Percentiles rank a stretch among this genome's conserved stretches.
Conservation (phyloP, 23 red algal genomes). For the Pyropia yezoensis region DNA sequence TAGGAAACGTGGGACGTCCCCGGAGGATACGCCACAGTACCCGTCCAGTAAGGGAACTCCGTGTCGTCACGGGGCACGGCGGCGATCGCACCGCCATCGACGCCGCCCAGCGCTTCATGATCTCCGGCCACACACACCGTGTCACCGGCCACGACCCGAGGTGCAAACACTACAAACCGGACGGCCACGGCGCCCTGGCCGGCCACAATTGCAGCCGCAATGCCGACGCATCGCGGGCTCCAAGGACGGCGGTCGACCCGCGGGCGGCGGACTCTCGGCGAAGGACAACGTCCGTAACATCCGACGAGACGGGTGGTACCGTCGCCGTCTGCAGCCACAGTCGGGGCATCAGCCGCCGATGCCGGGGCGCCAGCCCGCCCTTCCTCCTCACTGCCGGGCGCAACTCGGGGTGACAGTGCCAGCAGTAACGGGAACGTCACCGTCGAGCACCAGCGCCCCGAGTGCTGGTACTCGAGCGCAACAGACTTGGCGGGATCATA, state of each 20-base stretch:
- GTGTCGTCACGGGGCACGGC: slow-evolving; percentile 24
- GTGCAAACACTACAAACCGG: slow-evolving; percentile 48
- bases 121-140: slow-evolving; percentile 38
- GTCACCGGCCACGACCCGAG: slow-evolving; percentile 24
- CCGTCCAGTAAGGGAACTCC: slow-evolving; percentile 25
- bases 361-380: slow-evolving; percentile 18
- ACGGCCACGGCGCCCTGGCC: slow-evolving; percentile 22
- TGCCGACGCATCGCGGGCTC: not conserved
- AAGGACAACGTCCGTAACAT: slow-evolving; percentile 68
- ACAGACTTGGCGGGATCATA: slow-evolving; percentile 8
- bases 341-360: not conserved
- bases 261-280: slow-evolving; percentile 3
- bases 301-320: slow-evolving; percentile 7
- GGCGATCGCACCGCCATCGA: not conserved
- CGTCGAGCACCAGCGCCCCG: slow-evolving; percentile 24
- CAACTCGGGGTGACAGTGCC: not conserved
- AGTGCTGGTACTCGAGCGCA: slow-evolving; percentile 39
- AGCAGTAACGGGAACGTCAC: slow-evolving; percentile 5
- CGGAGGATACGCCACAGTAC: slow-evolving; percentile 19
- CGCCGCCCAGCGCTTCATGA: slow-evolving; percentile 13
- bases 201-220: slow-evolving; percentile 5
- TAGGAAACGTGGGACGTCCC: slow-evolving; percentile 1
- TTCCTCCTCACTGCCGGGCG: slow-evolving; percentile 21
- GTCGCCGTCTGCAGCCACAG: slow-evolving; percentile 23
- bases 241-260: not conserved